These are phyloP conservation scores for Phytophthora hibernalis DNA, from an alignment of 352 stramenopile species.

Conservation along the genomic window DNA sequence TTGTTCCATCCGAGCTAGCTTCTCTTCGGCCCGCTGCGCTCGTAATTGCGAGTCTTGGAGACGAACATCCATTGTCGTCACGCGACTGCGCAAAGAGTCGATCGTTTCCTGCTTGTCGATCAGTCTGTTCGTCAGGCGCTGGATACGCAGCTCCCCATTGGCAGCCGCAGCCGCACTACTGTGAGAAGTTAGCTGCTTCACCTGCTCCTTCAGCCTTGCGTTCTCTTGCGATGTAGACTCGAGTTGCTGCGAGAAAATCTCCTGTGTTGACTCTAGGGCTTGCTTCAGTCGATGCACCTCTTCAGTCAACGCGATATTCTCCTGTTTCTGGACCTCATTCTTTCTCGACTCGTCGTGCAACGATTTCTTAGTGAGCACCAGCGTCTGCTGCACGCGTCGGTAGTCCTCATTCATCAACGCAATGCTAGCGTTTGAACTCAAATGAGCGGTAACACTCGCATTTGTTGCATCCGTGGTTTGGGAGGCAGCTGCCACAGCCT, in stretches of 20 bases:
- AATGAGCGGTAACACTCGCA: slow-evolving; percentile 6
- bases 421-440: slow-evolving; percentile 27
- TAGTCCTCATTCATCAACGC: slow-evolving; percentile 63
- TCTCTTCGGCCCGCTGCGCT: slow-evolving; percentile 60
- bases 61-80: slow-evolving; percentile 78
- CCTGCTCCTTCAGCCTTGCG: slow-evolving; percentile 53
- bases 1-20: slow-evolving; percentile 66
- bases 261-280: slow-evolving; percentile 39
- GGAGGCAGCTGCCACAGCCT: slow-evolving; percentile 19
- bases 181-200: slow-evolving; percentile 42
- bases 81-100: slow-evolving; percentile 67
- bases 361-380: slow-evolving; percentile 77
- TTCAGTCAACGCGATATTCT: slow-evolving; percentile 58
- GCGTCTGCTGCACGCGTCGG: slow-evolving; percentile 62
- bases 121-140: slow-evolving; percentile 79
- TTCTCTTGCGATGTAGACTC: slow-evolving; percentile 49
- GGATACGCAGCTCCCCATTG: slow-evolving; percentile 68
- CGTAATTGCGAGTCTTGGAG: slow-evolving; percentile 61
- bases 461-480: slow-evolving; percentile 10
- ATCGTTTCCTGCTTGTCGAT: slow-evolving; percentile 88
- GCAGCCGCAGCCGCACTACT: slow-evolving; percentile 27
- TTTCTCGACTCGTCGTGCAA: slow-evolving; percentile 76
- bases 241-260: slow-evolving; percentile 48
- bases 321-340: slow-evolving; percentile 72
- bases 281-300: slow-evolving; percentile 69